Evolutionary conservation across 2,329 filamentous ascomycete genomes (phyloP).

Genomic region (Hypoxylon sp.): DNA sequence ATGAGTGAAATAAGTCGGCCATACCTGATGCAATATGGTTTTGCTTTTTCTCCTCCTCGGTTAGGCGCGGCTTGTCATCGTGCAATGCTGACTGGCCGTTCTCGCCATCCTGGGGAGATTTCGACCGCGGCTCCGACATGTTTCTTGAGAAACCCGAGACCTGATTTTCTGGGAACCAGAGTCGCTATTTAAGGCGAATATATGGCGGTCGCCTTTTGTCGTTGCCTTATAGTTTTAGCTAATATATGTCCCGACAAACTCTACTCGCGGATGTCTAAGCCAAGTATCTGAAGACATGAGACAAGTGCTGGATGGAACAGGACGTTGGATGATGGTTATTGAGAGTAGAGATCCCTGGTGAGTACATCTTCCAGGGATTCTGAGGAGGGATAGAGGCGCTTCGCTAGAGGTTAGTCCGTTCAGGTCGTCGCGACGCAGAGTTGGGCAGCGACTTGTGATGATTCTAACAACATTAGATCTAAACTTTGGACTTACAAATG

Average conservation of each 20-base stretch:
- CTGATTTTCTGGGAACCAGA: conserved; percentile 6
- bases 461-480: conserved; percentile 8
- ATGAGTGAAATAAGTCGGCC: background rate
- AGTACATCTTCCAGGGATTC: conserved; percentile 39
- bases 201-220: background rate
- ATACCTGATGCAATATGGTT: conserved; percentile 69
- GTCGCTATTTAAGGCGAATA: conserved; percentile 1
- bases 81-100: conserved; percentile 53
- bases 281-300: conserved; percentile 41
- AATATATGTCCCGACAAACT: conserved; percentile 28
- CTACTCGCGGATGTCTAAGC: conserved; percentile 31
- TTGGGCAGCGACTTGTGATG: conserved; percentile 1
- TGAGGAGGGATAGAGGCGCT: background rate
- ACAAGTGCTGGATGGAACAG: conserved; percentile 30
- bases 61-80: conserved; percentile 67
- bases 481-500: conserved; percentile 23
- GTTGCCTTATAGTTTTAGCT: conserved; percentile 10
- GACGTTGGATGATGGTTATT: conserved; percentile 25
- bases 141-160: conserved; percentile 1
- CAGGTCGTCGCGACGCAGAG: background rate
- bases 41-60: conserved; percentile 69
- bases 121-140: conserved; percentile 49
- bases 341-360: conserved; percentile 27
- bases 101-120: conserved; percentile 50
- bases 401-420: background rate